Base-by-base conservation (phyloP, 805 yeast species). In the Saturnispora quitensis region DNA sequence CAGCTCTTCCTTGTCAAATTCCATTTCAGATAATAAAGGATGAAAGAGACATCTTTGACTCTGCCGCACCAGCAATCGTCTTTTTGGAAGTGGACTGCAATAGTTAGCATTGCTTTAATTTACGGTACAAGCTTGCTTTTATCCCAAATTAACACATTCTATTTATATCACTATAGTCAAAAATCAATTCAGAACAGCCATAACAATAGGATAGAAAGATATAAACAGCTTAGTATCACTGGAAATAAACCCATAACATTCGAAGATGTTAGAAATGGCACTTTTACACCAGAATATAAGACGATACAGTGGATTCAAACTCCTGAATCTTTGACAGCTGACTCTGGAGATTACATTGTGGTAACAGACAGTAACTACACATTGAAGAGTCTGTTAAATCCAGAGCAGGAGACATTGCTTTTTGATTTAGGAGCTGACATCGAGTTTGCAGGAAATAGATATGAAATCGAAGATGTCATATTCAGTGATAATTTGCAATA, bases 261-360 rank as follows among this genome's bases (percentile, higher is more conserved):
- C 48, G 67, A 69, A 1, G 68, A 71, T 40, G 68, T 73, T 2
- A 73, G 91, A 56, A 76, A 77, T 48, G 80, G 80, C 1, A 72
- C 76, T 3, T 85, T 85, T 58, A 55, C 62, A 0, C 84, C 93
- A 0, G 65, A 69, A 15, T 66, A 60, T 47, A 76, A 78, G 55
- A 64, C 75, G 8, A 71, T 88, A 33, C 91, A 85, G 63, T 88
- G 96, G 96, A 77, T 87, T 44, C 61, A 61, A 50, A 67, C 73
- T 1, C 78, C 80, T 1, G 72, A 72, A 24, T 76, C 84, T 0
- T 60, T 68, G 9, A 56, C 58, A 12, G 67, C 77, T 55, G 90
- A 84, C 62, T 75, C 75, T 53, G 95, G 95, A 5, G 76, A 87
- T 7, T 88, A 76, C 62, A 74, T 86, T 28, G 74, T 77, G 1